Evolutionary conservation across 305 asterid genomes (phyloP).

Genomic region (Caryopteris hybrid): DNA sequence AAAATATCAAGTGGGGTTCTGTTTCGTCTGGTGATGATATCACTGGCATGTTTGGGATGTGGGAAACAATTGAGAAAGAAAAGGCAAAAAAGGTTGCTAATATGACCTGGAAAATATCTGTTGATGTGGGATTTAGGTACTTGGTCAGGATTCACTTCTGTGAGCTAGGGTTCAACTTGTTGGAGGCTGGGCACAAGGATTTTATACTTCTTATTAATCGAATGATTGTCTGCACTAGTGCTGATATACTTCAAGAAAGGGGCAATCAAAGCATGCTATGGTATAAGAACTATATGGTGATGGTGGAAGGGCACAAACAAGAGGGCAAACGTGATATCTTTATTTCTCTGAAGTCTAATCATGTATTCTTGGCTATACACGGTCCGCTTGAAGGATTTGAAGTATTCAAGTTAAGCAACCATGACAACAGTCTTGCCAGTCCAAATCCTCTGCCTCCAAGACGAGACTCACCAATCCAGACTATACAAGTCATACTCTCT

Average conservation of each 20-base stretch:
- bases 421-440: too few species aligned
- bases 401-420: conserved; percentile 48
- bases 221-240: conserved; percentile 24
- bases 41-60: conserved; percentile 25
- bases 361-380: conserved; percentile 12
- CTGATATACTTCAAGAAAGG: conserved; percentile 20
- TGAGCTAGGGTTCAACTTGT: conserved; percentile 24
- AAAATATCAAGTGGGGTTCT: conserved; percentile 23
- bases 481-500: neutral
- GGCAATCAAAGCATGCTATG: conserved; percentile 16
- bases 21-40: conserved; percentile 23
- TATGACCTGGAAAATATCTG: conserved; percentile 34
- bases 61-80: conserved; percentile 11
- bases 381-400: conserved; percentile 44
- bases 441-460: conserved; percentile 20
- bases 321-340: conserved; percentile 36
- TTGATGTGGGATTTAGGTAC: conserved; percentile 51
- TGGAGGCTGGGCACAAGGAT: conserved; percentile 23
- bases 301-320: conserved; percentile 31
- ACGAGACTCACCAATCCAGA: conserved; percentile 12
- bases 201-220: conserved; percentile 26
- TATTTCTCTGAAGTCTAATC: conserved; percentile 25
- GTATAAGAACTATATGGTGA: conserved; percentile 36
- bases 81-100: conserved; percentile 2
- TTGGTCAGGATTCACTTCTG: conserved; percentile 45